These are phyloP conservation scores for Talaromyces marneffei DNA, from an alignment of 2,329 filamentous ascomycete species.

Conservation along the genomic window DNA sequence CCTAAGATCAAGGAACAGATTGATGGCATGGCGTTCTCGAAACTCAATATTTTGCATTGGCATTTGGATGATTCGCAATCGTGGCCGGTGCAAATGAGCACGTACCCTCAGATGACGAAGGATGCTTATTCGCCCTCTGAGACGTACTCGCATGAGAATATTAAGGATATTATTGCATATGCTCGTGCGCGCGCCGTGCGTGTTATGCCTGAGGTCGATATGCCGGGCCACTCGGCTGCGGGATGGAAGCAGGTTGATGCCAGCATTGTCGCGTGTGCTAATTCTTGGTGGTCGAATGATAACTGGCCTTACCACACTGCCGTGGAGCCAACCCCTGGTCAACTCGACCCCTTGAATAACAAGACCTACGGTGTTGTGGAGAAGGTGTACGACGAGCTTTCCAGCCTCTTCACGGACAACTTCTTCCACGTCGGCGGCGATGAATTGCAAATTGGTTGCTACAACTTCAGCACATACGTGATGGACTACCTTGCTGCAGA, in stretches of 20 bases:
- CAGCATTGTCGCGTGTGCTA: conserved; percentile 50
- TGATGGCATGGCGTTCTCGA: conserved; percentile 51
- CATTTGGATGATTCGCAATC: conserved; percentile 53
- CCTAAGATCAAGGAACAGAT: conserved; percentile 51
- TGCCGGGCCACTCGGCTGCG: conserved; percentile 54
- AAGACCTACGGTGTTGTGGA: conserved; percentile 51
- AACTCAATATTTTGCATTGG: conserved; percentile 55
- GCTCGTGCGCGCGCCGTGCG: conserved; percentile 53
- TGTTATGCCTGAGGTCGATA: conserved; percentile 57
- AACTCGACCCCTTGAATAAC: conserved; percentile 52
- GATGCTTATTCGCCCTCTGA: conserved; percentile 51
- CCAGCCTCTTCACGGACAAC: conserved; percentile 46
- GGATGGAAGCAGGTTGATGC: conserved; percentile 54
- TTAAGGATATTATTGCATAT: conserved; percentile 45
- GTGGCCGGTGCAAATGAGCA: conserved; percentile 48
- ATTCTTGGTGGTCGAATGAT: conserved; percentile 59
- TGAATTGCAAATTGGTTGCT: conserved; percentile 52
- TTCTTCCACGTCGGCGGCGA: conserved; percentile 55
- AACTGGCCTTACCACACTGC: conserved; percentile 50
- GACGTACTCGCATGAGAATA: conserved; percentile 40
- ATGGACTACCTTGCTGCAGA: conserved; percentile 48
- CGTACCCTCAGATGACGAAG: conserved; percentile 49
- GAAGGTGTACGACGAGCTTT: conserved; percentile 51
- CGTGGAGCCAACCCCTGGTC: conserved; percentile 52
- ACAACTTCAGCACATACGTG: conserved; percentile 51